Base-by-base conservation (phyloP, 768 basidiomycete species). In the Lentinula lateritia region DNA sequence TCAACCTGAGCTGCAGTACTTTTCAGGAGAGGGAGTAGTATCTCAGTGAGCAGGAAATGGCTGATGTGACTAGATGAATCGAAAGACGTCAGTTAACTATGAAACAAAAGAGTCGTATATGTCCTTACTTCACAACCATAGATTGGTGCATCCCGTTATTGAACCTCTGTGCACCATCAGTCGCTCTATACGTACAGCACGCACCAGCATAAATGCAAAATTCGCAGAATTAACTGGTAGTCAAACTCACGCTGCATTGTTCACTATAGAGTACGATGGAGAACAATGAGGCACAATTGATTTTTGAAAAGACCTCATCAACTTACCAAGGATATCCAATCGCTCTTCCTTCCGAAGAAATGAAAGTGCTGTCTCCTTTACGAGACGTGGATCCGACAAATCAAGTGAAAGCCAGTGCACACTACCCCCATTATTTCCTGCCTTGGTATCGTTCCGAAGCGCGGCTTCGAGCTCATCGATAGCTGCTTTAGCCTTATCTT, bases 11-110 rank as follows among this genome's bases (percentile, higher is more conserved):
- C 64, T 0, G 84, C 80, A 0, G 88, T 88, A 57, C 73, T 69
- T 43, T 71, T 72, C 52, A 88, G 66, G 2, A 86, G 67, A 2
- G 86, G 83, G 41, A 86, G 74, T 6, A 88, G 75, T 3, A 78
- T 75, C 20, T 75, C 70, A 8, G 84, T 87, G 63, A 88, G 78
- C 13, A 81, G 76, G 60, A 84, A 84, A 0, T 79, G 82, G 42
- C 80, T 78, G 23, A 88, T 72, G 58, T 81, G 76, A 54, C 87
- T 88, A 60, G 3, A 18, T 7, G 41, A 4, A 42, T 18, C 32
- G 18, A 20, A 2, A 41, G 55, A 13, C 2, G 28, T 32, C 5
- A 9, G 15, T 34, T 41, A 56, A n/a, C 54, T 10, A 46, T 9
- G 28, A 50, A 23, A 23, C 9, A 28, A 43, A 18, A 20, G 12